Conservation (phyloP, 106 monocot species). For the Amphibolis antarctica region DNA sequence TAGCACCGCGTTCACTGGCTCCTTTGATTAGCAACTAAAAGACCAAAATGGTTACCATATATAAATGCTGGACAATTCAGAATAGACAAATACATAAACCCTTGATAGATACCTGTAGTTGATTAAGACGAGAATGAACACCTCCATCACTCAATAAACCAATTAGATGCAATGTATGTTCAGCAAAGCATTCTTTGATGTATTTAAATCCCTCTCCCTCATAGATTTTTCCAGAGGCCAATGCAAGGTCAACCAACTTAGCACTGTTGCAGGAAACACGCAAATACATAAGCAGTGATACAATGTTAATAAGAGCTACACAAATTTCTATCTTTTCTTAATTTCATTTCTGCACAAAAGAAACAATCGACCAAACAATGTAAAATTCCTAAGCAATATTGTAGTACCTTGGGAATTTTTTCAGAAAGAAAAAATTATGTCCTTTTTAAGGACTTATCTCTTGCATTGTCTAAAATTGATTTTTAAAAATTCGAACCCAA, state of each 20-base stretch:
- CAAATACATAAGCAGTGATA: neutral
- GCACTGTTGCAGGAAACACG: constrained; percentile 30
- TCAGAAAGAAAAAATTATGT: too few relatives aligned
- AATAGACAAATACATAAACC: neutral
- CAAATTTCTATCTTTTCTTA: neutral
- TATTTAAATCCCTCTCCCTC: constrained; percentile 88
- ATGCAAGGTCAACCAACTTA: constrained; percentile 75
- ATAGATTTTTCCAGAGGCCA: constrained; percentile 91
- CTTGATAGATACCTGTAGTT: constrained; percentile 51
- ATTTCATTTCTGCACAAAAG: too few relatives aligned
- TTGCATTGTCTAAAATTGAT: too few relatives aligned
- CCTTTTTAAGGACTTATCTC: too few relatives aligned
- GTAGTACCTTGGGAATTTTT: too few relatives aligned
- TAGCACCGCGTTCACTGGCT: constrained; percentile 77
- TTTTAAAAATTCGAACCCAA: too few relatives aligned
- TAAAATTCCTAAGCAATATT: too few relatives aligned
- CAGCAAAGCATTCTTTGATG: constrained; percentile 68
- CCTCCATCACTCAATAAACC: constrained; percentile 95
- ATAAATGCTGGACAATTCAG: neutral
- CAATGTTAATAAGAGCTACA: neutral
- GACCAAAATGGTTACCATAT: neutral
- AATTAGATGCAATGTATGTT: constrained; percentile 81
- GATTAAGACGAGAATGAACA: constrained; percentile 93
- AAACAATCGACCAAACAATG: too few relatives aligned
- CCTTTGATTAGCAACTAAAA: constrained; percentile 83